Evolutionary conservation across 495 filamentous ascomycete genomes (phyloP), one percentile per base, ranked within the genome.

Genomic region (Cercophora samala): DNA sequence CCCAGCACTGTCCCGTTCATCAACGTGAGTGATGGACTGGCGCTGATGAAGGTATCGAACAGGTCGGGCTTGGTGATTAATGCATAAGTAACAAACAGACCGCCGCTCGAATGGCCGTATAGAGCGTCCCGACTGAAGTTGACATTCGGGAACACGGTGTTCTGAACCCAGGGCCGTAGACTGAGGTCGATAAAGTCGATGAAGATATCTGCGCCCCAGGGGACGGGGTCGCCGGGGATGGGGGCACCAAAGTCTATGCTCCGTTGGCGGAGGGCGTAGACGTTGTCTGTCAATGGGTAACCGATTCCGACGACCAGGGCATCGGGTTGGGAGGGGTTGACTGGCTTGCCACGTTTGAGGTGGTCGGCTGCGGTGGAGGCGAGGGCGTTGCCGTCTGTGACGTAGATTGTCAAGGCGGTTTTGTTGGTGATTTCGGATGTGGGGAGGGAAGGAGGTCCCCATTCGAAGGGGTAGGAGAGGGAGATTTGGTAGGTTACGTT

Each of bases 341-440:
- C 68, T 17, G 68, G 56, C 11, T 56, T 62, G 21, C 70, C 65
- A 15, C 70, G 70, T 24, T 66, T 64, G 65, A 69, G 54, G 25
- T n/a, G 52, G 42, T 70, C 68, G 19, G 68, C 63, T 15, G 70
- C 70, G 0, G 70, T 70, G 11, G 61, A 58, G 65, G 56, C 65
- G 0, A 70, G 59, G 56, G 70, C 70, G 63, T 70, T 72, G 25
- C 70, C 70, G 60, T 72, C 70, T 21, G 65, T 37, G 24, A 70
- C 60, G 62, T 70, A 70, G 23, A 67, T 6, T 13, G 65, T 63
- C 24, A 37, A 46, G 52, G 65, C 46, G 46, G 59, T 62, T 24
- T 63, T 53, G 52, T 56, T 67, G 13, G 65, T 42, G 46, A 62
- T 63, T 21, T n/a, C 19, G 5, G 60, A 46, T 23, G 59, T 61